Conservation (phyloP, 192 early-diverging fungal genomes). For the Cetraspora pellucida region DNA sequence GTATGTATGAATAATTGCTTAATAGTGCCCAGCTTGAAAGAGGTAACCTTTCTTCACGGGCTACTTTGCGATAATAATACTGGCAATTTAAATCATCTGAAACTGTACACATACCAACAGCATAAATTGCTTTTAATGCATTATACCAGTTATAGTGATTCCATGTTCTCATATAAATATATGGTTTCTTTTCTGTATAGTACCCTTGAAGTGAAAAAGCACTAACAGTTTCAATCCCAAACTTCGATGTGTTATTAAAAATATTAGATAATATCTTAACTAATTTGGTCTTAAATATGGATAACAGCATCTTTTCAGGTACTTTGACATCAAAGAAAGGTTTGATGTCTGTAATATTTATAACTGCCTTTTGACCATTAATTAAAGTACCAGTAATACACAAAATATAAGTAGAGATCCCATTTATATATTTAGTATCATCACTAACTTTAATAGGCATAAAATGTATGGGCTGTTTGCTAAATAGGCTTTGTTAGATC, state of each 20-base stretch:
- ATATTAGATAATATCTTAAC: not conserved
- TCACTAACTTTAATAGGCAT: not conserved
- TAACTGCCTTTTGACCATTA: not conserved
- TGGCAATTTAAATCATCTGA: not conserved
- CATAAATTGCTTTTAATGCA: not conserved
- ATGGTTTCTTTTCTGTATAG: not conserved
- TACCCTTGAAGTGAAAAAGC: not conserved
- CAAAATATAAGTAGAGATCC: not conserved
- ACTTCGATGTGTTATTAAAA: not conserved
- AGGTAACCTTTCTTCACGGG: constrained; percentile 10
- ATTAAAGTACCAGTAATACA: not conserved
- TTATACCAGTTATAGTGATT: not conserved
- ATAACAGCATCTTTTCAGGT: not conserved
- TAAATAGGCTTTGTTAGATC: not conserved
- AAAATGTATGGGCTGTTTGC: not conserved
- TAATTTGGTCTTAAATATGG: not conserved
- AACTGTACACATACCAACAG: not conserved
- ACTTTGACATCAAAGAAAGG: not conserved
- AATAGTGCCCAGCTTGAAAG: not conserved
- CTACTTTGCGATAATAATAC: constrained; percentile 1
- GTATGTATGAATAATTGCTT: constrained; percentile 3
- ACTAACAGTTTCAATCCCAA: not conserved
- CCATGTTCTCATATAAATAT: not conserved
- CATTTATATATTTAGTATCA: not conserved
- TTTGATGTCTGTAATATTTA: not conserved